A percentile compares a stretch with the other conserved stretches of the same genome.
Conservation (phyloP, 2,329 filamentous ascomycete species). For the Cytospora piceae region DNA sequence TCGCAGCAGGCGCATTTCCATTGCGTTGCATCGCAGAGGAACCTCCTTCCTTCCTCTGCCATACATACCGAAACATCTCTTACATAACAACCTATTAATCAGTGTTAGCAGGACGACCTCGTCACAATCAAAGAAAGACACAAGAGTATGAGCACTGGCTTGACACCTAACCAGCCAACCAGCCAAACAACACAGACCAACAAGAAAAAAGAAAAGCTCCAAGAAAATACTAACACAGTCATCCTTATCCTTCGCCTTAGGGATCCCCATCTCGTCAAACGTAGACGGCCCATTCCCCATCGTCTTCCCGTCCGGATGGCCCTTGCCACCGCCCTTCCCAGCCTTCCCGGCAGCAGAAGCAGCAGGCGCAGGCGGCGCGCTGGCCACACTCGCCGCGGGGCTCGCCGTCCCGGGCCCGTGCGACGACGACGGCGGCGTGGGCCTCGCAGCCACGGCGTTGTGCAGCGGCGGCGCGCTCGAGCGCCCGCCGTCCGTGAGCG, state of each 20-base stretch:
- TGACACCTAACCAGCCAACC: too few relatives aligned
- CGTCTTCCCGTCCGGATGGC: slow-evolving; percentile 41
- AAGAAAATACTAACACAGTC: slow-evolving; percentile 74
- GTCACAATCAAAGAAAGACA: too few relatives aligned
- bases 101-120: neutral
- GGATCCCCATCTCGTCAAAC: slow-evolving; percentile 98
- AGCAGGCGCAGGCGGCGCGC: slow-evolving; percentile 15
- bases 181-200: too few relatives aligned
- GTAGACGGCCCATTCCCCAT: slow-evolving; percentile 84
- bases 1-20: neutral
- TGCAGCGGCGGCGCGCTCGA: slow-evolving; percentile 44
- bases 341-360: slow-evolving; percentile 32
- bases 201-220: neutral
- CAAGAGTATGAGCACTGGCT: too few relatives aligned
- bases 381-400: slow-evolving; percentile 25
- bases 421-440: slow-evolving; percentile 26
- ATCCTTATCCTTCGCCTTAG: slow-evolving; percentile 77
- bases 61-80: neutral
- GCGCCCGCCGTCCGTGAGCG: slow-evolving; percentile 36
- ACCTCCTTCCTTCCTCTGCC: neutral
- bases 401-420: slow-evolving; percentile 23
- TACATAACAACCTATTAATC: neutral
- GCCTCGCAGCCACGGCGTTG: slow-evolving; percentile 23
- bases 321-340: too few relatives aligned
- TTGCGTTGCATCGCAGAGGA: neutral